phyloP scores from a whole-genome alignment of 495 filamentous ascomycete genomes.

The Chlorociboria aeruginascens region DNA sequence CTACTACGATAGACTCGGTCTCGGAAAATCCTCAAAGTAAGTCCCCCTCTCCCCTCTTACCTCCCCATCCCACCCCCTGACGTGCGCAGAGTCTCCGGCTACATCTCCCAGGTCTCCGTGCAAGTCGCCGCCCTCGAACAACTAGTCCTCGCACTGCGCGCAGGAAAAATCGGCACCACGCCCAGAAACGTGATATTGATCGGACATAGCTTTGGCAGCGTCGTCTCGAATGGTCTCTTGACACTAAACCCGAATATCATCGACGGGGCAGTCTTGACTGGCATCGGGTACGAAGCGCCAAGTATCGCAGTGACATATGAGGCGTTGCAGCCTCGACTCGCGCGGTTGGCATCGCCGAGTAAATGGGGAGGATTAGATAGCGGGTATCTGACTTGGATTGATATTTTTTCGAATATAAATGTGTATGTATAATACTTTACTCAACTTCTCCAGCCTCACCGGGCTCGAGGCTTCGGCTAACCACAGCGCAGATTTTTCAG shows the following conservation, averaged over 20 bases:
- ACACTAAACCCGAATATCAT: constrained; percentile 13
- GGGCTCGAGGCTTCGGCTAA: background rate
- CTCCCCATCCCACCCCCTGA: background rate
- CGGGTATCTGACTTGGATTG: constrained; percentile 23
- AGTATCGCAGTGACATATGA: too few relatives aligned
- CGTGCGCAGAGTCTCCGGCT: constrained; percentile 15
- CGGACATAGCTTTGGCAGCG: constrained; percentile 39
- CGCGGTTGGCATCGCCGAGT: too few relatives aligned
- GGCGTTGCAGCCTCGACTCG: too few relatives aligned
- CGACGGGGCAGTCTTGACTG: constrained; percentile 23
- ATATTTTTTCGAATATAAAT: constrained; percentile 16
- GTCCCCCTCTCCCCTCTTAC: background rate
- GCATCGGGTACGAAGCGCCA: background rate
- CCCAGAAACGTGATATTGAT: constrained; percentile 41
- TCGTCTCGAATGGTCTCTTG: constrained; percentile 8
- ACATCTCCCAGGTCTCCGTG: constrained; percentile 19
- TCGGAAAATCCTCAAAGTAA: constrained; percentile 29
- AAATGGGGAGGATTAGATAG: constrained; percentile 9
- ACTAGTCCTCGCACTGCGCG: constrained; percentile 16
- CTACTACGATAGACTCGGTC: constrained; percentile 45
- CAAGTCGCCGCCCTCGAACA: constrained; percentile 17
- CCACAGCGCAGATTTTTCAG: constrained; percentile 23
- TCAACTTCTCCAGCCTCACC: too few relatives aligned
- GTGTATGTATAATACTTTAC: constrained; percentile 6
- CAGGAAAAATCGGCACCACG: constrained; percentile 18